Percentiles rank a stretch among this genome's conserved stretches.
phyloP scores from a whole-genome alignment of 2,329 filamentous ascomycete species.

The Alternaria arborescens region DNA sequence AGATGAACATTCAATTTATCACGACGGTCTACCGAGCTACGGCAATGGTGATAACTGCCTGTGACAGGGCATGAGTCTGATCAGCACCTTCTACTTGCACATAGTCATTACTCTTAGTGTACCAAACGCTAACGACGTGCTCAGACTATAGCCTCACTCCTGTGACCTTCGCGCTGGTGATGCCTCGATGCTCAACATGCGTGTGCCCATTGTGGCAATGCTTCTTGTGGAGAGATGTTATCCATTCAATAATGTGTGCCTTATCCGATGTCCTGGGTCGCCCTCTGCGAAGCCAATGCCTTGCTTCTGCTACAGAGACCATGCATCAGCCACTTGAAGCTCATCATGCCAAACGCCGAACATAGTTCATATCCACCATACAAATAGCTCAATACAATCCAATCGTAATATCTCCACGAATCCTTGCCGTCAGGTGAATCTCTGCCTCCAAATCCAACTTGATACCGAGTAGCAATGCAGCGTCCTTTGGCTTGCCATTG shows the following conservation, averaged over 20 bases:
- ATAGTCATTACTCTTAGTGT: background rate
- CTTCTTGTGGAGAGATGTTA: background rate
- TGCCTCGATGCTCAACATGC: background rate
- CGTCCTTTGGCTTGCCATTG: slow-evolving; percentile 65
- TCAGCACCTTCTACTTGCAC: slow-evolving; percentile 13
- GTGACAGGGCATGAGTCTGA: slow-evolving; percentile 71
- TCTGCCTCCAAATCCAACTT: slow-evolving; percentile 71
- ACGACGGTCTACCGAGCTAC: slow-evolving; percentile 89
- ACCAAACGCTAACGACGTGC: slow-evolving; percentile 17
- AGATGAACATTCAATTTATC: slow-evolving; percentile 63
- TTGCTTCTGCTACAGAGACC: background rate
- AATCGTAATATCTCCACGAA: slow-evolving; percentile 69
- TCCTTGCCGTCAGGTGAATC: slow-evolving; percentile 67
- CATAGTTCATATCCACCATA: background rate
- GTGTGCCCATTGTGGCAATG: background rate
- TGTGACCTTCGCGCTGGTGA: background rate
- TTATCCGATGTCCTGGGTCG: background rate
- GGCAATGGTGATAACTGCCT: slow-evolving; percentile 81
- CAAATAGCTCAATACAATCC: slow-evolving; percentile 60
- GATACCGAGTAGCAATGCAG: slow-evolving; percentile 68
- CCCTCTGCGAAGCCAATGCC: background rate
- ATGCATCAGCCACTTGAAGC: background rate
- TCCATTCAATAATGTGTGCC: background rate
- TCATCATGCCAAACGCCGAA: background rate
- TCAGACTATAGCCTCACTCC: background rate